phyloP scores from a whole-genome alignment of 257 asterid genomes.

The Nicotiana noctiflora region DNA sequence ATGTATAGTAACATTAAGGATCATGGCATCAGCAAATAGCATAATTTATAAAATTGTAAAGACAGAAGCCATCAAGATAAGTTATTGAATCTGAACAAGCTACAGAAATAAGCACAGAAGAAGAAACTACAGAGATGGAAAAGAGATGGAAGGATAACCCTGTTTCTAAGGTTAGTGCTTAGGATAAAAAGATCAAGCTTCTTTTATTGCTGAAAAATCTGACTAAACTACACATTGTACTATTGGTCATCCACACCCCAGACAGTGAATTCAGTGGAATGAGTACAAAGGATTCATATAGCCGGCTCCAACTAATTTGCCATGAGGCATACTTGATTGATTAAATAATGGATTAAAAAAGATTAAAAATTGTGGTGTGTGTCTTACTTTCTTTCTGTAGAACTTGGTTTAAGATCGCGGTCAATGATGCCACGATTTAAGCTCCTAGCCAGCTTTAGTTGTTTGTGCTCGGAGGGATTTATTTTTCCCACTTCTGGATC shows the following conservation, averaged over 20 bases:
- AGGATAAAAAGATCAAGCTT: background rate
- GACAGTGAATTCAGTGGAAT: background rate
- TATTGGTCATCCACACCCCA: background rate
- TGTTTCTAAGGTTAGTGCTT: background rate
- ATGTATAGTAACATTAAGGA: background rate
- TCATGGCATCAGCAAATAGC: background rate
- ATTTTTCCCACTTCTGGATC: slow-evolving; percentile 95
- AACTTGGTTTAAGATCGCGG: slow-evolving; percentile 94
- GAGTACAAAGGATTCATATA: background rate
- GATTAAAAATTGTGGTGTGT: background rate
- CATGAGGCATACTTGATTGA: background rate
- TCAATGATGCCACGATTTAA: slow-evolving; percentile 95
- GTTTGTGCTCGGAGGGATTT: slow-evolving; percentile 99
- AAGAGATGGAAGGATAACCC: background rate
- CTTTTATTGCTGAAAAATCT: background rate
- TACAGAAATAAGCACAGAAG: background rate
- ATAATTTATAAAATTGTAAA: background rate
- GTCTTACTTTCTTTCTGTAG: slow-evolving; percentile 79
- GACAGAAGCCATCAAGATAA: background rate
- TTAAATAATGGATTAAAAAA: background rate
- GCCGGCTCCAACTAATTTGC: background rate
- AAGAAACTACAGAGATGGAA: background rate
- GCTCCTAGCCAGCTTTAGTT: slow-evolving; percentile 92
- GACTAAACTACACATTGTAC: background rate
- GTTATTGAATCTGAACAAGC: background rate